Percentiles rank a stretch among this genome's conserved stretches.
Evolutionary conservation across 768 basidiomycete genomes (phyloP).

Genomic region (Strobilomyces echinocephalus): DNA sequence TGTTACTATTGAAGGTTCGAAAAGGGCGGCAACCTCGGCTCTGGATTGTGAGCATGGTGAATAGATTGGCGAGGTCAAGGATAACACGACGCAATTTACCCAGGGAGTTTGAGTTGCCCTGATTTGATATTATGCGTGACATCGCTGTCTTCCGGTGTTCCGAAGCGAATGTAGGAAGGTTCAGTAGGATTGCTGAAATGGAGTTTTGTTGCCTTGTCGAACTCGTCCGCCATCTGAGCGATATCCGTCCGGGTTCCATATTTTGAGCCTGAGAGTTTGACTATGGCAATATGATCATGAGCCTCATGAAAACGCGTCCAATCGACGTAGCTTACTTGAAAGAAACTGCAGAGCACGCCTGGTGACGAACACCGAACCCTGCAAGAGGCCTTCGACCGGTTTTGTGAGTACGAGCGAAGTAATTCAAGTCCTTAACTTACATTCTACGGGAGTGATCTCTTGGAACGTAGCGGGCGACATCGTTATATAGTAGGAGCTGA

Average conservation of each 20-base stretch:
- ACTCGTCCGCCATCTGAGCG: conserved; percentile 37
- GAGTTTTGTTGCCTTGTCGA: conserved; percentile 46
- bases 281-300: conserved; percentile 24
- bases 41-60: conserved; percentile 9
- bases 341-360: conserved; percentile 39
- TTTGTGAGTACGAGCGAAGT: neutral
- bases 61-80: neutral
- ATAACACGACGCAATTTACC: conserved; percentile 17
- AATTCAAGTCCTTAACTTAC: conserved; percentile 23
- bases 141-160: conserved; percentile 41
- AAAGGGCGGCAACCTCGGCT: conserved; percentile 28
- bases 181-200: conserved; percentile 38
- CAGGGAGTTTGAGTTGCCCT: conserved; percentile 43
- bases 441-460: conserved; percentile 46
- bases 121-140: conserved; percentile 36
- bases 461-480: conserved; percentile 34
- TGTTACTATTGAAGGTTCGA: conserved; percentile 23
- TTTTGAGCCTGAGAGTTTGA: conserved; percentile 36
- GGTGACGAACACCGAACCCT: conserved; percentile 50
- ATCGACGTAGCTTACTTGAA: conserved; percentile 25
- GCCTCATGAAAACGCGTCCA: neutral
- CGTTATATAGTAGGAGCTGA: conserved; percentile 49
- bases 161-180: conserved; percentile 46
- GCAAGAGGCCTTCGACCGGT: conserved; percentile 39
- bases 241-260: conserved; percentile 39